phyloP scores from a whole-genome alignment of 768 basidiomycete species.

The Heimioporus sp. region DNA sequence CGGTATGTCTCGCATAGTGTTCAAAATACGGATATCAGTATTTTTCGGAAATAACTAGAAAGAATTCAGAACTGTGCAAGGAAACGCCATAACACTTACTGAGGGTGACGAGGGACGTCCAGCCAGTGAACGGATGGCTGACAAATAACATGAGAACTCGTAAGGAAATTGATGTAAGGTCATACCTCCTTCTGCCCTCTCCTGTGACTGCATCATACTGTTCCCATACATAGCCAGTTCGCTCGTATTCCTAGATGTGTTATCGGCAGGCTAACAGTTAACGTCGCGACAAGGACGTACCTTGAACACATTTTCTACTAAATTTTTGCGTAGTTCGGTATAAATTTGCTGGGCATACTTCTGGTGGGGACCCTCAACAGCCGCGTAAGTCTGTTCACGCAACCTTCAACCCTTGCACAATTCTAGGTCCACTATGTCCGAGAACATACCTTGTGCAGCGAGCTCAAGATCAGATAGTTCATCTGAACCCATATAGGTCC shows the following conservation, averaged over 20 bases:
- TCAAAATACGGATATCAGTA: constrained; percentile 38
- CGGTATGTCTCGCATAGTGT: background rate
- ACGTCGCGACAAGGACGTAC: constrained; percentile 29
- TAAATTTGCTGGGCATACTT: constrained; percentile 77
- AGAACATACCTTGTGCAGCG: constrained; percentile 66
- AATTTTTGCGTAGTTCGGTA: constrained; percentile 70
- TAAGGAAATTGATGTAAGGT: constrained; percentile 1
- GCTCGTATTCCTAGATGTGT: constrained; percentile 71
- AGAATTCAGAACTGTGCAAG: constrained; percentile 4
- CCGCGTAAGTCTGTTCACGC: constrained; percentile 64
- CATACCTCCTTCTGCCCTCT: constrained; percentile 82
- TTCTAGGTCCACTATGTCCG: background rate
- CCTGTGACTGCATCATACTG: constrained; percentile 88
- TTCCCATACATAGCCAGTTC: constrained; percentile 96
- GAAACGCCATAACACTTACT: constrained; percentile 52
- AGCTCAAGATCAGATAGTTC: constrained; percentile 86
- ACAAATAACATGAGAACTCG: constrained; percentile 6
- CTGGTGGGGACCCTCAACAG: constrained; percentile 78
- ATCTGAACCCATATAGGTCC: constrained; percentile 98
- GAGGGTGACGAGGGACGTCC: constrained; percentile 87
- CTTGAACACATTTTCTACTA: constrained; percentile 82
- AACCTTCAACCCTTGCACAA: constrained; percentile 1
- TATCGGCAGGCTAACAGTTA: constrained; percentile 5
- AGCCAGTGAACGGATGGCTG: constrained; percentile 96
- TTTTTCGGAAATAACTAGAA: constrained; percentile 64